Conservation (phyloP, 345 rosid genomes). For the Rhodamnia rubescens region DNA sequence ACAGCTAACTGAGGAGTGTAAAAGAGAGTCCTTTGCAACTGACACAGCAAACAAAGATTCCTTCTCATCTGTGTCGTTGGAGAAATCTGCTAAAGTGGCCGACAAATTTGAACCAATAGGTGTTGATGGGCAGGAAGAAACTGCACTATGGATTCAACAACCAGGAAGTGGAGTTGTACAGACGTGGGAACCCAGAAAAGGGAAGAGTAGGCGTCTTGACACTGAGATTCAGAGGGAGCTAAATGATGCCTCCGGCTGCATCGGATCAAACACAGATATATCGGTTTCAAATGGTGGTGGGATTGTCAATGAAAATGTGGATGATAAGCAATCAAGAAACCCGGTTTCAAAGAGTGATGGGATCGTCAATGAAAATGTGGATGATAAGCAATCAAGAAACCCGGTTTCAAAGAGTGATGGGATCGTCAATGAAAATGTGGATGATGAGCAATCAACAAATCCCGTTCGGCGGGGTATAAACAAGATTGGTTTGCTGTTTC, state of each 20-base stretch:
- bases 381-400: constrained; percentile 18
- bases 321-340: constrained; percentile 18
- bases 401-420: constrained; percentile 11
- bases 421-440: constrained; percentile 35
- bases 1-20: constrained; percentile 17
- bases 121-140: constrained; percentile 59
- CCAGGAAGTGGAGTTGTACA: constrained; percentile 77
- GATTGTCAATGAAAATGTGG: constrained; percentile 36
- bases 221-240: constrained; percentile 25
- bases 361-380: constrained; percentile 36
- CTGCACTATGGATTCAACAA: constrained; percentile 82
- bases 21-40: constrained; percentile 20
- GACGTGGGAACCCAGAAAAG: constrained; percentile 82
- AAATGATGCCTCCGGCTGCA: constrained; percentile 17
- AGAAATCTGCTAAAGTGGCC: constrained; percentile 31
- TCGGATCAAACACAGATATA: background rate
- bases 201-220: constrained; percentile 45
- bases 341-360: constrained; percentile 1
- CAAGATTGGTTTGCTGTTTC: constrained; percentile 46
- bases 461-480: constrained; percentile 33
- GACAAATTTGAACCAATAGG: constrained; percentile 75
- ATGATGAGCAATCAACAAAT: constrained; percentile 17
- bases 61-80: constrained; percentile 34
- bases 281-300: background rate
- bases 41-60: constrained; percentile 21